Base-by-base conservation (phyloP, 2,329 filamentous ascomycete species). In the Xylaria sp. region DNA sequence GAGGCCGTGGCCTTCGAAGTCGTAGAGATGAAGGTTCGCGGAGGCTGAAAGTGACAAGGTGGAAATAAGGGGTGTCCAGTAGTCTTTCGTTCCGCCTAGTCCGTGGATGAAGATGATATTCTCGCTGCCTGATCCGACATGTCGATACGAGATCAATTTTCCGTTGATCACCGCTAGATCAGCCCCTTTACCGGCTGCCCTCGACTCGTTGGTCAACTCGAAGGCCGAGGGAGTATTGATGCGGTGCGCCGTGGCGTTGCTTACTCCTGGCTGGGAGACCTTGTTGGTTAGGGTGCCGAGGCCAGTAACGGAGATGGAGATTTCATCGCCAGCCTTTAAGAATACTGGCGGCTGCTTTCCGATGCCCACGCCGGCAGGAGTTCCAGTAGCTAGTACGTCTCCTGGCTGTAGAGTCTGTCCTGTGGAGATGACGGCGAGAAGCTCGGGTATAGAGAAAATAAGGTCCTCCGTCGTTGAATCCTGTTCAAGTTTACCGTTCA, bases 281-380 rank as follows among this genome's bases (percentile, higher is more conserved):
- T 52, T 58, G 13, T 71, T 71, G 18, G 50, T 64, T 4, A 71
- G 50, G 6, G 69, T 66, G 15, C 69, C 41, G 18, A 71, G 63
- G 3, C 69, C 63, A 2, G 69, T 71, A 4, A 71, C 63, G 9
- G 69, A 71, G n/a, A 71, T 62, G 10, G 66, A 57, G n/a, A 71
- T 52, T 41, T 69, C 66, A 5, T 71, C 69, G 15, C 63, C 66
- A 1, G 69, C 23, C 48, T 71, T 66, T 2, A 71, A 46, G 37
- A 69, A 71, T 2, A 66, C 59, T 1, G 69, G 69, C 10, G 69
- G 69, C 41, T 64, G 54, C 50, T 54, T 69, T 25, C 69, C 69
- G 39, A 69, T 71, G 6, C 69, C 69, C 3, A 71, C 69, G 34
- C 69, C 69, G 7, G 69, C 69, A 9, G 69, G 69, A 7, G 69